phyloP scores from a whole-genome alignment of 169 alveolate species.

The Plasmodium cynomolgi region DNA sequence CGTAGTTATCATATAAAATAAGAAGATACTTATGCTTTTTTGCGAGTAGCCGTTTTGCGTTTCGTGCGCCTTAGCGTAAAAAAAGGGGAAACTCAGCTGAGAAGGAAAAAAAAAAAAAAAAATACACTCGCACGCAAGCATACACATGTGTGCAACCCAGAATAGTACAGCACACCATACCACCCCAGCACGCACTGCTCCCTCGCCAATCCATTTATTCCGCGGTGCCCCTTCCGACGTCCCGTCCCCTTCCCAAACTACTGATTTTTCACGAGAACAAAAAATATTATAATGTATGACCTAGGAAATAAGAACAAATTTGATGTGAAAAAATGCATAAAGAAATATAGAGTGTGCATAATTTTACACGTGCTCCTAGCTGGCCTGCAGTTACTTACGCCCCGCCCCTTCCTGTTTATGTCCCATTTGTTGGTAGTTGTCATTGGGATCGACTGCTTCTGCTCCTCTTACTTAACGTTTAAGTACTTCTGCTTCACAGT shows the following conservation, averaged over 20 bases:
- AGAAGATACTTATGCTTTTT: slow-evolving; percentile 9
- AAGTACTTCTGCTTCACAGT: slow-evolving; percentile 68
- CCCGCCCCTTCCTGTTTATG: slow-evolving; percentile 67
- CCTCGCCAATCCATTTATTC: not conserved
- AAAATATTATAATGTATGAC: slow-evolving; percentile 47
- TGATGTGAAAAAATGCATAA: slow-evolving; percentile 54
- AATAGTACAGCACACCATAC: not conserved
- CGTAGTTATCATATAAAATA: slow-evolving; percentile 56
- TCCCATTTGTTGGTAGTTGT: slow-evolving; percentile 41
- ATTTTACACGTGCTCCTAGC: slow-evolving; percentile 55
- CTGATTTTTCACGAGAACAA: not conserved
- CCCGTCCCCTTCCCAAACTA: not conserved
- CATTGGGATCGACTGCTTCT: slow-evolving; percentile 49
- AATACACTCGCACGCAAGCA: not conserved
- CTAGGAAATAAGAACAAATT: slow-evolving; percentile 29
- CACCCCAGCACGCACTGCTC: not conserved
- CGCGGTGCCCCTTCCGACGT: not conserved
- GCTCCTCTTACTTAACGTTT: slow-evolving; percentile 54
- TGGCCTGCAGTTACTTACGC: slow-evolving; percentile 54
- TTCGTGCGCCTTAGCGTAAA: slow-evolving; percentile 62
- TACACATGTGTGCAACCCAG: not conserved
- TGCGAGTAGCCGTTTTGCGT: not conserved
- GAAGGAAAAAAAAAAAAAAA: not conserved
- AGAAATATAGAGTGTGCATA: slow-evolving; percentile 43
- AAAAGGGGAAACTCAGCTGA: not conserved